Evolutionary conservation across 2,329 filamentous ascomycete genomes (phyloP).

Genomic region (Arthrocladium fulminans): DNA sequence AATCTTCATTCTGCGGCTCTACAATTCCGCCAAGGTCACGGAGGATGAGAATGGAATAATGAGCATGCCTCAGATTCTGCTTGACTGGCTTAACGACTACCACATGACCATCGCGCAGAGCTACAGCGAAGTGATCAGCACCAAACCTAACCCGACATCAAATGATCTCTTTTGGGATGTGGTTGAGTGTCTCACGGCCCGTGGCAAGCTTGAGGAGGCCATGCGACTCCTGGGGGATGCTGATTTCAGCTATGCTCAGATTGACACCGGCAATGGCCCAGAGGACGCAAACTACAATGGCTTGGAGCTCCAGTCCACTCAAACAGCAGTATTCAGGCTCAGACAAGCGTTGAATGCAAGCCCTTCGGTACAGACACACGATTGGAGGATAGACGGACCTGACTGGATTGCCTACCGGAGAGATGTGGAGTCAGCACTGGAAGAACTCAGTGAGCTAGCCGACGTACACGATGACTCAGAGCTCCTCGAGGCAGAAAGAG

Average conservation of each 20-base stretch:
- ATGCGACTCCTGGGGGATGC: conserved; percentile 62
- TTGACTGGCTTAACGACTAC: conserved; percentile 71
- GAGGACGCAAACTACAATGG: conserved; percentile 63
- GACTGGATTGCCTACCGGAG: conserved; percentile 81
- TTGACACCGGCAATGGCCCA: conserved; percentile 52
- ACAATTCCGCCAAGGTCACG: conserved; percentile 45
- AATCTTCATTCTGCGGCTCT: conserved; percentile 65
- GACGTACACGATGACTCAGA: conserved; percentile 57
- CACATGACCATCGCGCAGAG: conserved; percentile 66
- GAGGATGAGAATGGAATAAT: conserved; percentile 9
- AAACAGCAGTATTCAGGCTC: conserved; percentile 60
- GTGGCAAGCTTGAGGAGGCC: conserved; percentile 62
- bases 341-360: conserved; percentile 63
- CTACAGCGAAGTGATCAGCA: conserved; percentile 53
- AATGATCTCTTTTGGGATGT: conserved; percentile 78
- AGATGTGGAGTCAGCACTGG: conserved; percentile 58
- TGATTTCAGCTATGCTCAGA: conserved; percentile 68
- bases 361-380: conserved; percentile 52
- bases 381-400: conserved; percentile 75
- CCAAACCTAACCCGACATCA: conserved; percentile 63
- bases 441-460: conserved; percentile 66
- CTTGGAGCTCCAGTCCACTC: conserved; percentile 66
- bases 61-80: conserved; percentile 60
- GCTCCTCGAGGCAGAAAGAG: conserved; percentile 66
- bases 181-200: conserved; percentile 63